These are phyloP conservation scores for Sclerotinia sclerotiorum DNA, from an alignment of 2,329 filamentous ascomycete genomes.

Conservation along the genomic window DNA sequence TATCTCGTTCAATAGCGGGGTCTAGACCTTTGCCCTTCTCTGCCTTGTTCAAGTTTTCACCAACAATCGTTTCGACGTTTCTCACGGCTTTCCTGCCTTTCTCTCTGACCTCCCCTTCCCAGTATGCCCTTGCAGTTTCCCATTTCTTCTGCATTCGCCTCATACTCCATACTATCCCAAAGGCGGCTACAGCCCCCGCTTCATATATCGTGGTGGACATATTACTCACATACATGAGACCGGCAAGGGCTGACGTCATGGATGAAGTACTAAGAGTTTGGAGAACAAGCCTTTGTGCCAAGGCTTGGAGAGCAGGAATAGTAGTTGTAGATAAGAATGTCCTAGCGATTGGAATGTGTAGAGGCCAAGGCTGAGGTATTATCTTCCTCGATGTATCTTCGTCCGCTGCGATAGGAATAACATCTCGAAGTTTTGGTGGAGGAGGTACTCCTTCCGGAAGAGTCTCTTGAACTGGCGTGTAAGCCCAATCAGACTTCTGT, in stretches of 20 bases:
- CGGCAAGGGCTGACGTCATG: constrained; percentile 55
- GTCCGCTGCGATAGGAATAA: constrained; percentile 30
- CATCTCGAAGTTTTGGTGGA: constrained; percentile 29
- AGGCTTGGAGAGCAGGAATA: constrained; percentile 67
- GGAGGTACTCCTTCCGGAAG: constrained; percentile 25
- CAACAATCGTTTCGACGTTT: constrained; percentile 55
- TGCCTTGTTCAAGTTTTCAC: constrained; percentile 25
- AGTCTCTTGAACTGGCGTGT: constrained; percentile 28
- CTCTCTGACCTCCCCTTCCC: constrained; percentile 67
- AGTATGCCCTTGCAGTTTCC: constrained; percentile 59
- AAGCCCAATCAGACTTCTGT: constrained; percentile 32
- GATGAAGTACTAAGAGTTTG: constrained; percentile 70
- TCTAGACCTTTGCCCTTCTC: constrained; percentile 18
- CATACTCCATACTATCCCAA: constrained; percentile 61
- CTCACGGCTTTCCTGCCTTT: constrained; percentile 63
- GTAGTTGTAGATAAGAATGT: constrained; percentile 64
- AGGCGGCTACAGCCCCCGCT: constrained; percentile 59
- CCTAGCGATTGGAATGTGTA: constrained; percentile 71
- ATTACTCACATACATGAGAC: constrained; percentile 57
- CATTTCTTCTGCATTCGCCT: constrained; percentile 61
- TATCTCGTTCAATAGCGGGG: constrained; percentile 12
- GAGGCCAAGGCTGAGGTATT: constrained; percentile 58
- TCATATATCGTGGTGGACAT: constrained; percentile 57
- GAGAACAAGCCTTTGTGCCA: constrained; percentile 72
- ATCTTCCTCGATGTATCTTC: constrained; percentile 28